Base-by-base conservation (phyloP, 140 eudicot species). In the Cichorium intybus region DNA sequence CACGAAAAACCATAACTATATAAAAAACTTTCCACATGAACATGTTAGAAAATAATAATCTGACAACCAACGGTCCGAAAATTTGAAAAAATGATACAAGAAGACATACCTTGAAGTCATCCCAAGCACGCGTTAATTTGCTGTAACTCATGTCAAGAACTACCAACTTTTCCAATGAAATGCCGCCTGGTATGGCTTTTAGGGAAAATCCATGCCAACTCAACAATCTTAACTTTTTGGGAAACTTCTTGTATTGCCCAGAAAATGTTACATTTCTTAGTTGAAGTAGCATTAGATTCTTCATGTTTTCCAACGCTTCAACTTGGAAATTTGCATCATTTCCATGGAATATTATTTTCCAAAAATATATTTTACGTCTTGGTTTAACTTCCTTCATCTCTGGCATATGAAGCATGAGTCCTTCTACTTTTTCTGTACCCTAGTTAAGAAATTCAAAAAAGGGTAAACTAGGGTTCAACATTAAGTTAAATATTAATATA, bases 91-190 rank as follows among this genome's bases (percentile, higher is more conserved):
- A n/a, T n/a, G n/a, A 34, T 31, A 15, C 17, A 27, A 35, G 29
- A 18, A 50, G 18, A 6, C 21, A 23, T 76, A 70, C 77, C 81
- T 59, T 70, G 17, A n/a, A 16, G 51, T 53, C 77, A 21, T 72
- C 72, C 79, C 75, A 77, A 33, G 39, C 64, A 2, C 24, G 29
- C 23, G 43, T 21, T 60, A 77, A 33, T 39, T 56, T 66, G 71
- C 75, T 66, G 24, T 77, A 33, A 16, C 70, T 56, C 75, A 66
- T 65, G 66, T 71, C 79, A 53, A 77, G 82, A 21, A 52, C 65
- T 3, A 60, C 66, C 56, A 77, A 24, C 50, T 35, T 66, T 41
- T 52, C 31, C 41, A 72, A 52, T 10, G 71, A 69, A 14, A 29
- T 33, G 22, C 45, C 65, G 29, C 34, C 9, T 2, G 60, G 74